These are phyloP conservation scores for Exophiala viscosa DNA, from an alignment of 2,329 filamentous ascomycete genomes.

Conservation along the genomic window DNA sequence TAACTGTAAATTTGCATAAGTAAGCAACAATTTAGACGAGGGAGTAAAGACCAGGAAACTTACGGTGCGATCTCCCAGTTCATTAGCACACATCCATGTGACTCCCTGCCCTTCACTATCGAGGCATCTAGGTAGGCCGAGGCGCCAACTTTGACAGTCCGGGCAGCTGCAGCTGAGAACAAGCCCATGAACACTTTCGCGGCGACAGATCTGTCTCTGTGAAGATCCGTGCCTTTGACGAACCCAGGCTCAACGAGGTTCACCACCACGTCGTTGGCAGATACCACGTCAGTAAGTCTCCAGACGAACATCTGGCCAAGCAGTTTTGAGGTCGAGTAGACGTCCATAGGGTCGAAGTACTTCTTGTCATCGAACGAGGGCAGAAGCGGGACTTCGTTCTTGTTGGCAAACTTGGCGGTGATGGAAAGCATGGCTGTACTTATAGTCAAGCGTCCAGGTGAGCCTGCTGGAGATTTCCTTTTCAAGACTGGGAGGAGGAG, in stretches of 20 bases:
- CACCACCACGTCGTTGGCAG: conserved; percentile 41
- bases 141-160: conserved; percentile 40
- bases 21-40: conserved; percentile 12
- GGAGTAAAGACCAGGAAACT: conserved; percentile 32
- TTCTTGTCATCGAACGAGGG: conserved; percentile 33
- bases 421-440: conserved; percentile 27
- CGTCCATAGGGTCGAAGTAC: conserved; percentile 22
- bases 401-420: conserved; percentile 16
- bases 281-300: conserved; percentile 39
- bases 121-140: conserved; percentile 49
- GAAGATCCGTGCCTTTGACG: conserved; percentile 43
- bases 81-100: conserved; percentile 51
- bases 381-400: conserved; percentile 24
- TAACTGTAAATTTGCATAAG: conserved; percentile 28
- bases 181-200: conserved; percentile 20
- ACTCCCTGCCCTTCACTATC: conserved; percentile 46
- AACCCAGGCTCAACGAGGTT: conserved; percentile 49
- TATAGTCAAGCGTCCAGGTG: conserved; percentile 20
- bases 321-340: conserved; percentile 34
- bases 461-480: conserved; percentile 14
- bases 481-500: conserved; percentile 32
- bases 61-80: conserved; percentile 47
- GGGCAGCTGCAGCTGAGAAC: conserved; percentile 30
- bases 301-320: conserved; percentile 36
- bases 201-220: conserved; percentile 31